Base-by-base conservation (phyloP, 371 early-diverging fungal species). In the Lichtheimia corymbifera region DNA sequence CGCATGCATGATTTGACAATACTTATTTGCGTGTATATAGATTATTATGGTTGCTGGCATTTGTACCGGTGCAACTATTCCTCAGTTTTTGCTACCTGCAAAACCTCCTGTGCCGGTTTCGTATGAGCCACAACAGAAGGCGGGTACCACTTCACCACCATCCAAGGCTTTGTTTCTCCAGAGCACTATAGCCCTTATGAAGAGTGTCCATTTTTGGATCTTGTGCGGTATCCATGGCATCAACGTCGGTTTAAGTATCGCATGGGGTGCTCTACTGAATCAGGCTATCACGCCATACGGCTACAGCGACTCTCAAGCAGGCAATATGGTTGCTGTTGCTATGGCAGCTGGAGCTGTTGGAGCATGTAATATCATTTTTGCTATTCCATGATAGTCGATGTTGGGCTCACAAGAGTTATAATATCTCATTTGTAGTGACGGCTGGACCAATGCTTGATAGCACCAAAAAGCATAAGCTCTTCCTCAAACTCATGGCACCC, bases 201-300 rank as follows among this genome's bases (percentile, higher is more conserved):
- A 68, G 42, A 88, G 82, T 63, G 64, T 62, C 17, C 74, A 77
- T 63, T 90, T 86, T 72, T 63, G 81, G 53, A 72, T 87, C 43
- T 64, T 90, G 24, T 74, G 77, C 57, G 61, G 76, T 30, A 58
- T 84, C 50, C 84, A 86, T 62, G 83, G 84, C 13, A 64, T 82
- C 27, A 79, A 84, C 62, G 75, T 87, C 51, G 90, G 88, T 3
- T 70, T 86, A 53, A 88, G 86, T 64, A 84, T 85, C 55, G 81
- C 86, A 47, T 83, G 84, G 73, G 76, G 82, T 17, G 87, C 85
- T 14, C 67, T 88, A 9, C 77, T 88, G 60, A 77, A 80, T 28
- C 80, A 84, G 61, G 85, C 84, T 51, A 70, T 87, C 13, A 66
- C 68, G 15, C 90, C 90, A 14, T 88, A 83, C 64, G 89, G 87